Conservation (phyloP, 306 rosid genomes). For the Begonia masoniana region DNA sequence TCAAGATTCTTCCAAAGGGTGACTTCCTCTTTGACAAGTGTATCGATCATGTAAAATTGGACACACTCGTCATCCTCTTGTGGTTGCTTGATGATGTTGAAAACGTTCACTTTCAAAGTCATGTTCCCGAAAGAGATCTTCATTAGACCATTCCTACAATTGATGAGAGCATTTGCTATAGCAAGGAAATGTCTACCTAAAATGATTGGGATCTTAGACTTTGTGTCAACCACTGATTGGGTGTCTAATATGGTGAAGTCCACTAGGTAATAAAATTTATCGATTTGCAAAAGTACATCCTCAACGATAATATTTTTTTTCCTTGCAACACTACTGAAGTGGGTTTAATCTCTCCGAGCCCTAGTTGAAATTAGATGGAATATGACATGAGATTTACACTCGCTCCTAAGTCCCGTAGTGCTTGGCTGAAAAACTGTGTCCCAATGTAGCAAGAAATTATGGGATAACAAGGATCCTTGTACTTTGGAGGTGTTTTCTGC, state of each 20-base stretch:
- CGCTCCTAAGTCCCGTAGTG: not conserved
- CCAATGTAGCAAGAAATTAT: not conserved
- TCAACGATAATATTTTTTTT: no score
- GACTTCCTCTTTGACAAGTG: no score
- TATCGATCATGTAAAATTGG: no score
- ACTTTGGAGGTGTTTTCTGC: not conserved
- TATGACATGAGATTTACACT: constrained; percentile 6
- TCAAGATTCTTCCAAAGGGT: no score
- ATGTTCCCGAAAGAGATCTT: no score
- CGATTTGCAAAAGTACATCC: constrained; percentile 1
- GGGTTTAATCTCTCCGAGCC: not conserved
- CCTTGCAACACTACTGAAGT: not conserved
- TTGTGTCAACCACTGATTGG: not conserved
- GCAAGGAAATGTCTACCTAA: constrained; percentile 5
- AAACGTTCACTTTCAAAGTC: not conserved
- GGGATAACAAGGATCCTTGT: not conserved
- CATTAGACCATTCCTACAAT: no score
- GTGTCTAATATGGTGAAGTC: not conserved
- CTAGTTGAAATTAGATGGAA: not conserved
- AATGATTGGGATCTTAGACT: not conserved
- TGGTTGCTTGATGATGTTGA: no score
- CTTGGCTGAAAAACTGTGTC: not conserved
- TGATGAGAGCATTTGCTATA: not conserved
- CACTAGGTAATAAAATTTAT: not conserved
- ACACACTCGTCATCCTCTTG: no score